Base-by-base conservation (phyloP, 441 rosid species). In the Pelargonium citronellum region DNA sequence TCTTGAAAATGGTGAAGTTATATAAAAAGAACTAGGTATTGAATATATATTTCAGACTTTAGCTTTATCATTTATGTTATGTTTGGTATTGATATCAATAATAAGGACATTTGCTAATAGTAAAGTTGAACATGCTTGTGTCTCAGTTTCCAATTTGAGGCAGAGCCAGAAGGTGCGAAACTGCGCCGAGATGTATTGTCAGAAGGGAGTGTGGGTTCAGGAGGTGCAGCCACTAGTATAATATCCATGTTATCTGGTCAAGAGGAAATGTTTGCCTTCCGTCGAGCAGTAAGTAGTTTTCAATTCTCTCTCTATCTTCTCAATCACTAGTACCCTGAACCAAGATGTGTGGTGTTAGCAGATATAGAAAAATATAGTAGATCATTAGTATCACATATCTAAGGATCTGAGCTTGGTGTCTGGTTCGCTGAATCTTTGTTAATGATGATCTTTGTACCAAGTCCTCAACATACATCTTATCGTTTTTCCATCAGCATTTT, bases 231-330 rank as follows among this genome's bases (percentile, higher is more conserved):
- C 8, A 47, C 83, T 75, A 84, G 90, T 22, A 91, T 93, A 6
- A 80, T 84, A 27, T 86, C 91, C 49, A 85, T 89, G 93, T 79
- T 89, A 46, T 89, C 95, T 20, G 92, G 96, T 34, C 85, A 87
- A 82, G 98, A 91, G 70, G 98, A 93, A 78, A 86, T 86, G 87
- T 93, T 93, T 81, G 97, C 98, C 66, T 93, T 93, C 81, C 89
- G 86, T 19, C 79, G 96, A 73, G 97, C 98, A 0, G 97, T 93
- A 75, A 89, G 92, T 83, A 44, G 34, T 72, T 13, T 69, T 72
- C 55, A 68, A 2, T 69, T 62, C 22, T 46, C 64, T 66, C 24
- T 47, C 37, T 19, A 7, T 39, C 5, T 44, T 15, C 17, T 22
- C 11, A 19, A 49, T 30, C 19, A 47, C 47, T 11, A 0, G 24